Percentiles rank a stretch among this genome's conserved stretches.
Evolutionary conservation across 768 basidiomycete species (phyloP).

Genomic region (Gymnopilus dilepis): DNA sequence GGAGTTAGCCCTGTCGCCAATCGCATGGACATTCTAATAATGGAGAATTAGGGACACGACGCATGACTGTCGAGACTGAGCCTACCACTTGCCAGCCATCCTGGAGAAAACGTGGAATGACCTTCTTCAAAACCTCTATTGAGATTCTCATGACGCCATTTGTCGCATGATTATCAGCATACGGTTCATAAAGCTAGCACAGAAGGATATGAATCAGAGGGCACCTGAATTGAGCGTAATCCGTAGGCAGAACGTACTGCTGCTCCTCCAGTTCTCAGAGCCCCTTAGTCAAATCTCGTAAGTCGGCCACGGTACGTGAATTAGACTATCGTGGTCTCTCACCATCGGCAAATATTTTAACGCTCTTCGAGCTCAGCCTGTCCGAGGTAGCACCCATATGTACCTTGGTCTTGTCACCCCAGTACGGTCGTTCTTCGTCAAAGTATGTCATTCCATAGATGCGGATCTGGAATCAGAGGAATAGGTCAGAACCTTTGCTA

Average conservation of each 20-base stretch:
- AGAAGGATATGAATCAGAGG: not conserved
- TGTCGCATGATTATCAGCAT: constrained; percentile 78
- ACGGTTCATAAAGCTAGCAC: constrained; percentile 75
- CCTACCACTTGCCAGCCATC: constrained; percentile 93
- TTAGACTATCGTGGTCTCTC: constrained; percentile 4
- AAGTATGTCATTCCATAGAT: constrained; percentile 81
- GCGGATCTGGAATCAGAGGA: too few relatives aligned
- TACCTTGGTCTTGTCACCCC: constrained; percentile 67
- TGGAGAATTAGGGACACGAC: not conserved
- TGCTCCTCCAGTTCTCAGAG: constrained; percentile 85
- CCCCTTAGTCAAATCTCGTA: constrained; percentile 51
- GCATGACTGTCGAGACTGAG: too few relatives aligned
- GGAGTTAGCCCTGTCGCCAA: constrained; percentile 87
- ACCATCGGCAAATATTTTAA: constrained; percentile 83
- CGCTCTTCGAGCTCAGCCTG: constrained; percentile 70
- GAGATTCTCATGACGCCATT: constrained; percentile 78
- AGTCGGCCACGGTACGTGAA: not conserved
- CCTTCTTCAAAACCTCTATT: constrained; percentile 59
- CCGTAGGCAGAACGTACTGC: too few relatives aligned
- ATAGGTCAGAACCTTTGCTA: too few relatives aligned
- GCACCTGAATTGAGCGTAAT: too few relatives aligned
- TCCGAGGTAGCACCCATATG: constrained; percentile 62
- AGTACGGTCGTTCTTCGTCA: constrained; percentile 68
- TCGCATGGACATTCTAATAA: constrained; percentile 81
- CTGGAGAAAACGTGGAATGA: constrained; percentile 71